Conservation (phyloP, 2,329 filamentous ascomycete genomes). For the Fusarium guadeloupense region DNA sequence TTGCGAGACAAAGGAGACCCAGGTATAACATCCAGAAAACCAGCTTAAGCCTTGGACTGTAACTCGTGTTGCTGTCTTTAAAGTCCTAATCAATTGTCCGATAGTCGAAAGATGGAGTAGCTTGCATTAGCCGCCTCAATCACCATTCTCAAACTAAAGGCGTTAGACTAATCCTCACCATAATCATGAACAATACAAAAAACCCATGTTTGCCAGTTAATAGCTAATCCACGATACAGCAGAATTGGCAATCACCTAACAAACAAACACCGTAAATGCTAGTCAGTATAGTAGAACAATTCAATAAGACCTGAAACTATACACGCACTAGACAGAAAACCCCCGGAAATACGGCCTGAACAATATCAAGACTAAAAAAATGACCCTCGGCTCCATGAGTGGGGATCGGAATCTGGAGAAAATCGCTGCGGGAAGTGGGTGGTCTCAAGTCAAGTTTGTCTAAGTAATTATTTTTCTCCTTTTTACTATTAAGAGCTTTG, state of each 20-base stretch:
- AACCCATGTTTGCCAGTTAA: slow-evolving; percentile 6
- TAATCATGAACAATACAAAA: slow-evolving; percentile 4
- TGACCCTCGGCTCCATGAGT: background rate
- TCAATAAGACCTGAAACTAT: slow-evolving; percentile 7
- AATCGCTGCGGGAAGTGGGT: background rate
- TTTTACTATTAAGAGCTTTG: too few relatives aligned
- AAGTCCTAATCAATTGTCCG: background rate
- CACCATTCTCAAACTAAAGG: background rate
- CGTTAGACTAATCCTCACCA: background rate
- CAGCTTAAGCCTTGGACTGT: background rate
- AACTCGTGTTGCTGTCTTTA: background rate
- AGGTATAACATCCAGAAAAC: too few relatives aligned
- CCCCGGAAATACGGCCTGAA: background rate
- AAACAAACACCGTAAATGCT: background rate
- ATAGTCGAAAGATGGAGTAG: background rate
- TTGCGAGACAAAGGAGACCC: too few relatives aligned
- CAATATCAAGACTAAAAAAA: slow-evolving; percentile 9
- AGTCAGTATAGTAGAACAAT: background rate
- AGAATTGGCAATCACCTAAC: too few relatives aligned
- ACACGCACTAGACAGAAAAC: background rate
- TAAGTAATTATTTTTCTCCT: background rate
- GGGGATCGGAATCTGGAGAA: background rate
- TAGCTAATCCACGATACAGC: background rate
- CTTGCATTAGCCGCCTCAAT: background rate
- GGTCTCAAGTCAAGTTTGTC: background rate